A percentile compares a stretch with the other conserved stretches of the same genome.
These are phyloP conservation scores for Letharia lupina DNA, from an alignment of 495 filamentous ascomycete species.

Conservation along the genomic window DNA sequence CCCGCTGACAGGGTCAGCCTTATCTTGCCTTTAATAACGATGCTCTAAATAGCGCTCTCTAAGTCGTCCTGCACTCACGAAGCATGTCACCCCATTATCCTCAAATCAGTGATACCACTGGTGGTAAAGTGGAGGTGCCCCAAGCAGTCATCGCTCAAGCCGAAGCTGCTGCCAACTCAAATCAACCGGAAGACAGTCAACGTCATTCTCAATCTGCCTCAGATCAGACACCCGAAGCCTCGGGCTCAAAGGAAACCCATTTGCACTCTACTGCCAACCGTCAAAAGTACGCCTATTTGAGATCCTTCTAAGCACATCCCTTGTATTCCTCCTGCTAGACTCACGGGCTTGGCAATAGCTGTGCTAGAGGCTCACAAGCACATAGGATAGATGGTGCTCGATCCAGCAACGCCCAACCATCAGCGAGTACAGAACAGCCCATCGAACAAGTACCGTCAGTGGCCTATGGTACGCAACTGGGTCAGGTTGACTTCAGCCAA, in stretches of 20 bases:
- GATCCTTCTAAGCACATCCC: too few species aligned
- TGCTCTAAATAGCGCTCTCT: background rate
- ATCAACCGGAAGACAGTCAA: slow-evolving; percentile 15
- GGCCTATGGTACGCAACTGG: slow-evolving; percentile 42
- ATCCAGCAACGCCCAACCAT: background rate
- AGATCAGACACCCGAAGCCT: slow-evolving; percentile 1
- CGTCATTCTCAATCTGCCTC: background rate
- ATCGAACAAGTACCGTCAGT: slow-evolving; percentile 37
- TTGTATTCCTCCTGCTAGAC: background rate
- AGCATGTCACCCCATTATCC: background rate
- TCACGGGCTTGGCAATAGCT: background rate
- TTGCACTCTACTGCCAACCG: background rate
- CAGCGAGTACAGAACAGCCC: slow-evolving; percentile 15
- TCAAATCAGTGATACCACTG: background rate
- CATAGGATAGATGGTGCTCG: background rate
- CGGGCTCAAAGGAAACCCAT: background rate
- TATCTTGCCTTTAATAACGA: background rate
- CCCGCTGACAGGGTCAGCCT: background rate
- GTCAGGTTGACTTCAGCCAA: slow-evolving; percentile 41
- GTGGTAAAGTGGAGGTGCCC: slow-evolving; percentile 19
- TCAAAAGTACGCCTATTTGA: slow-evolving; percentile 2
- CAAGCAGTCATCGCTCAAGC: slow-evolving; percentile 30
- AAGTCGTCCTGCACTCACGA: background rate
- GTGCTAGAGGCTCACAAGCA: slow-evolving; percentile 1
- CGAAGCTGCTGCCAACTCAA: slow-evolving; percentile 29